Conservation (phyloP, 805 yeast genomes). For the Pichia phayaonensis region DNA sequence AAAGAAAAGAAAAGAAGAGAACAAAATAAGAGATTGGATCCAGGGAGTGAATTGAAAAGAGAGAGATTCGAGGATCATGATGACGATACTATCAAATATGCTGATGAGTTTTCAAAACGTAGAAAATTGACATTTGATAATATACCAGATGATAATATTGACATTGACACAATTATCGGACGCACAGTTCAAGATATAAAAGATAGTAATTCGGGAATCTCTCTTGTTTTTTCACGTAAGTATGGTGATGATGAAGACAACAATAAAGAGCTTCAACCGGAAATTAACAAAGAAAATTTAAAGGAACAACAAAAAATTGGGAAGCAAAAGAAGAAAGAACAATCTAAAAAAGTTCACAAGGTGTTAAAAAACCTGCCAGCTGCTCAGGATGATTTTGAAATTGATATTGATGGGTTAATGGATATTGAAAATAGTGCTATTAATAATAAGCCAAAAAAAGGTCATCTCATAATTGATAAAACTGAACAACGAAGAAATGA, state of each 20-base stretch:
- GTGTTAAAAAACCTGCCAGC: constrained; percentile 8
- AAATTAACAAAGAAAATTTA: background rate
- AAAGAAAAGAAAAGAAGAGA: constrained; percentile 12
- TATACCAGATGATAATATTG: background rate
- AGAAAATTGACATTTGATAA: constrained; percentile 6
- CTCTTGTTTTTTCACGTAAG: constrained; percentile 9
- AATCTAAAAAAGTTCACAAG: constrained; percentile 1
- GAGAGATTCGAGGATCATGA: background rate
- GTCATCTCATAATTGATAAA: background rate
- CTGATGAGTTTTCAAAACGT: constrained; percentile 8
- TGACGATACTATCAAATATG: background rate
- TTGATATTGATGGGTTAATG: constrained; percentile 3
- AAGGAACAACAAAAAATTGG: background rate
- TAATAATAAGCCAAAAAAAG: background rate
- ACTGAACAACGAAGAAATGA: constrained; percentile 3
- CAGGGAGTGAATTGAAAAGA: background rate
- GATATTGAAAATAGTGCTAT: background rate
- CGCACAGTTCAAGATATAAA: constrained; percentile 2
- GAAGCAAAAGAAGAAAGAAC: constrained; percentile 1
- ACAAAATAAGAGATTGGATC: constrained; percentile 6
- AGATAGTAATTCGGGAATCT: constrained; percentile 4
- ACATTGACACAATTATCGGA: constrained; percentile 7
- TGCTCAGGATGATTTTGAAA: constrained; percentile 14
- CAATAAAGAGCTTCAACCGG: accelerated
- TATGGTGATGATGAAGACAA: background rate